phyloP scores from a whole-genome alignment of 495 filamentous ascomycete species.

The Penicillium maclennaniae region DNA sequence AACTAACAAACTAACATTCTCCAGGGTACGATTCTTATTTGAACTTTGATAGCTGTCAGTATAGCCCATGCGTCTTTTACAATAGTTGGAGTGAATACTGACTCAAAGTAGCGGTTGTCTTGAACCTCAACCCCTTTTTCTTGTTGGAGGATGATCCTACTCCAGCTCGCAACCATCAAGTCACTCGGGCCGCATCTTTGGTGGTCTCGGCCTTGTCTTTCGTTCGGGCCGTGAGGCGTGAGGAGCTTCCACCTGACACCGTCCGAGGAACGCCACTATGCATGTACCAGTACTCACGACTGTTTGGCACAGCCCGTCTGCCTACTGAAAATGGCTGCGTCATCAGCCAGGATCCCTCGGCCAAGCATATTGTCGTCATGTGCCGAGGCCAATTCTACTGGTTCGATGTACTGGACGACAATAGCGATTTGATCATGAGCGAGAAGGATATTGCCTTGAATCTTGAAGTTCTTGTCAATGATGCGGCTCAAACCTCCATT shows the following conservation, averaged over 20 bases:
- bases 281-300: conserved; percentile 97
- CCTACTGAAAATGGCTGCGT: conserved; percentile 94
- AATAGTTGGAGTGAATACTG: conserved; percentile 6
- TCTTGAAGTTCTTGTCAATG: conserved; percentile 85
- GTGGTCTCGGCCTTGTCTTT: conserved; percentile 88
- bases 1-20: neutral
- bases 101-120: conserved; percentile 63
- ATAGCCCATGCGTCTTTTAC: neutral
- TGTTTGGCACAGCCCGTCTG: conserved; percentile 93
- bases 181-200: conserved; percentile 89
- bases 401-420: conserved; percentile 96
- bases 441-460: conserved; percentile 93
- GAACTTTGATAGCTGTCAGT: conserved; percentile 86
- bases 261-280: conserved; percentile 76
- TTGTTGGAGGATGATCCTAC: conserved; percentile 96
- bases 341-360: conserved; percentile 85
- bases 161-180: conserved; percentile 91
- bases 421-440: conserved; percentile 93
- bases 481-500: conserved; percentile 83
- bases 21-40: conserved; percentile 98
- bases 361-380: conserved; percentile 90
- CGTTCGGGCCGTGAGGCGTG: conserved; percentile 85
- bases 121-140: conserved; percentile 98
- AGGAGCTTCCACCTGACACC: conserved; percentile 89
- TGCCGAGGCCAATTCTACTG: conserved; percentile 98